A percentile compares a stretch with the other conserved stretches of the same genome.
phyloP scores from a whole-genome alignment of 176 grass and related monocot genomes.

The Sorghum bicolor region Sorghum_bicolor_NCBIv3 NC_012872.2:66312501-66313000 shows the following conservation, averaged over 20 bases:
- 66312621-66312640: not conserved
- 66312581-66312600: not conserved
- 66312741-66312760: conserved; percentile 39
- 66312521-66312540: not conserved
- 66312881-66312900: not conserved
- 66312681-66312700: not conserved
- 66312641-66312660: not conserved
- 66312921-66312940: not conserved
- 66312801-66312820: not conserved
- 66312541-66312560: not conserved
- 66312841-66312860: too few species aligned
- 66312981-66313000: conserved; percentile 7
- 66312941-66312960: too few species aligned
- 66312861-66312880: not conserved
- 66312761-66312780: conserved; percentile 24
- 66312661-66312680: not conserved
- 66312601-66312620: conserved; percentile 34
- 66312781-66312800: not conserved
- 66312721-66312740: not conserved
- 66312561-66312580: not conserved
- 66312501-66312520: conserved; percentile 11
- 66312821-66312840: not conserved
- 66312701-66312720: not conserved
- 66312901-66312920: not conserved
- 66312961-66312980: not conserved